phyloP scores from a whole-genome alignment of 1,139 yeast genomes.

The Suhomyces wounanorum region DNA sequence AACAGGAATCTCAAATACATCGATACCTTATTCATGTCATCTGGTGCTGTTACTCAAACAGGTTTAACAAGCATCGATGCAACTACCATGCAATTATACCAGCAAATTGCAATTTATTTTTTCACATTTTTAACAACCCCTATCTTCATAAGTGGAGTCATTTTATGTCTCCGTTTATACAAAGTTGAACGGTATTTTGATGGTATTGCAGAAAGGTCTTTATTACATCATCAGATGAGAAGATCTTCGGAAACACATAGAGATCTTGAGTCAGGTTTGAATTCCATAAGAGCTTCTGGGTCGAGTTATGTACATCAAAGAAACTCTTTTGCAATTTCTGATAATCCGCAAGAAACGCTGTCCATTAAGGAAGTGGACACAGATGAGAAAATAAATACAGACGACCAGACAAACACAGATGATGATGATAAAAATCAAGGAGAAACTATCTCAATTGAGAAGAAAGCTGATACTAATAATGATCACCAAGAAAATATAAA shows the following conservation, averaged over 20 bases:
- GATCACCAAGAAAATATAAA: constrained; percentile 27
- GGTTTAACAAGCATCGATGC: constrained; percentile 81
- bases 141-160: constrained; percentile 79
- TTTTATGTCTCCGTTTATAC: constrained; percentile 78
- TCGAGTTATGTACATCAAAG: not conserved
- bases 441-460: constrained; percentile 18
- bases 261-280: constrained; percentile 34
- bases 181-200: constrained; percentile 91
- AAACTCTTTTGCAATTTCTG: not conserved
- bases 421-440: constrained; percentile 18
- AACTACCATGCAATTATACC: constrained; percentile 65
- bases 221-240: constrained; percentile 75
- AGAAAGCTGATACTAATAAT: constrained; percentile 21
- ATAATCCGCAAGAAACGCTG: not conserved
- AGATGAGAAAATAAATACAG: constrained; percentile 13
- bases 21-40: constrained; percentile 74
- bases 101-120: constrained; percentile 69
- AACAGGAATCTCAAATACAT: constrained; percentile 63
- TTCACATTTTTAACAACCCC: constrained; percentile 76
- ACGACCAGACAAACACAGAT: constrained; percentile 5
- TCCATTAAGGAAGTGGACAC: constrained; percentile 13
- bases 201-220: constrained; percentile 73
- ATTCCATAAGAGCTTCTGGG: constrained; percentile 31
- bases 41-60: constrained; percentile 86
- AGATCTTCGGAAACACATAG: constrained; percentile 63